Evolutionary conservation across 768 basidiomycete species (phyloP), one percentile per base, ranked within the genome.

Genomic region (Hortiboletus flavorubellus): DNA sequence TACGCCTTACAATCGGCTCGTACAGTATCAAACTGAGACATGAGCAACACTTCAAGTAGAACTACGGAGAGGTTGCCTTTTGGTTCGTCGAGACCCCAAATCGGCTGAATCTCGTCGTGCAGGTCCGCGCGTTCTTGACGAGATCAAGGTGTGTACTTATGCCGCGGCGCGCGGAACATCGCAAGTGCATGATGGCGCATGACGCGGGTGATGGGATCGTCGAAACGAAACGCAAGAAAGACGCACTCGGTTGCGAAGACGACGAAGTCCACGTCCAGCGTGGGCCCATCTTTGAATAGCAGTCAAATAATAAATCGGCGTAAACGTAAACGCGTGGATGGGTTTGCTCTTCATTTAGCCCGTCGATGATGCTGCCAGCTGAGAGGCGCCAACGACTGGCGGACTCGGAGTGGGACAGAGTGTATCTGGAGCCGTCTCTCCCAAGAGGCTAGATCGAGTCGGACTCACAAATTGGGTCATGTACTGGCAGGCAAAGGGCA

Each of bases 41-140:
- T 61, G 86, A 0, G 83, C 83, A 33, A 86, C 83, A 82, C 53
- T 79, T 85, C 5, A 85, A 87, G 67, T 84, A 77, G 76, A 85
- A 86, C 0, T 85, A 80, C 63, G 0, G 81, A 80, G 14, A 87
- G 66, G 61, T 84, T 84, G 11, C 85, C 84, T 72, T 82, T 75
- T 77, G 26, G 26, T 11, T 60, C 53, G 30, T 66, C 60, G 12
- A 65, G 57, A 2, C 68, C 68, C 68, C 70, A 65, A 34, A 49
- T 49, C 49, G 12, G 18, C 29, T 12, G 26, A 18, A 41, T 40
- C 26, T 53, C 38, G 10, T 49, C 49, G 38, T 43, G 30, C 30
- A 31, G n/a, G 30, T 14, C 30, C 21, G 38, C 3, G 29, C 3
- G 29, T 39, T 29, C 48, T 40, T 37, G 41, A 51, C 11, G 42